Evolutionary conservation across 352 stramenopile genomes (phyloP).

Genomic region (Elongisporangium undulatum): DNA sequence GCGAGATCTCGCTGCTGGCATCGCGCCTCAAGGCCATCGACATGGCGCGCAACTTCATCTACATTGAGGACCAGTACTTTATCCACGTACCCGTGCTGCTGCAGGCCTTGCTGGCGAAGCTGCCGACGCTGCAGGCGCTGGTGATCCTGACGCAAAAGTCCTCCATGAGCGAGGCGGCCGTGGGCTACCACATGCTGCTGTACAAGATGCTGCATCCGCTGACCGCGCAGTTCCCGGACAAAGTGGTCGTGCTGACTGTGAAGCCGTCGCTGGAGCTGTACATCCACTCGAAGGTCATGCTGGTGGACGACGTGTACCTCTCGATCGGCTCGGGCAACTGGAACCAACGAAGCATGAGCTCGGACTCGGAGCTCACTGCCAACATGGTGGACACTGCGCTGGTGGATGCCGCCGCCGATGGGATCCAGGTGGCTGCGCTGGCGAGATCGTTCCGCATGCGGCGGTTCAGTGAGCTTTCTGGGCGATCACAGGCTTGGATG

Average conservation of each 20-base stretch:
- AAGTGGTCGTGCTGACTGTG: constrained; percentile 45
- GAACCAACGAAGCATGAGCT: constrained; percentile 67
- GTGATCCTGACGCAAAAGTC: constrained; percentile 36
- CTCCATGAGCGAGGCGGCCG: constrained; percentile 18
- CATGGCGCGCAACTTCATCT: constrained; percentile 59
- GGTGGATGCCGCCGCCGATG: constrained; percentile 16
- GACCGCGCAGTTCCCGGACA: constrained; percentile 33
- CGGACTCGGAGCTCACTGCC: constrained; percentile 49
- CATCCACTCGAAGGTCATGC: constrained; percentile 48
- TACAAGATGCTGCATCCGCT: constrained; percentile 52
- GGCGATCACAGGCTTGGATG: constrained; percentile 27
- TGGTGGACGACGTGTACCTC: constrained; percentile 67
- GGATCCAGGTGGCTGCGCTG: constrained; percentile 28
- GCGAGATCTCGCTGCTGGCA: constrained; percentile 45
- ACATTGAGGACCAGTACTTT: constrained; percentile 72
- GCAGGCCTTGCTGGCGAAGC: constrained; percentile 29
- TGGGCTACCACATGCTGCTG: constrained; percentile 45
- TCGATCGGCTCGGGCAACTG: constrained; percentile 58
- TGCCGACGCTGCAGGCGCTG: constrained; percentile 38
- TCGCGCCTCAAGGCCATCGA: constrained; percentile 46
- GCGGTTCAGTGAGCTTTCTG: constrained; percentile 58
- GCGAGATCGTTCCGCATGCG: constrained; percentile 44
- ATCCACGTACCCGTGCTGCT: constrained; percentile 39
- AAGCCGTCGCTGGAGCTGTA: constrained; percentile 31
- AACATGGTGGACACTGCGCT: constrained; percentile 42